Base-by-base conservation (phyloP, 805 yeast species). In the Saturnispora kantuleensis region DNA sequence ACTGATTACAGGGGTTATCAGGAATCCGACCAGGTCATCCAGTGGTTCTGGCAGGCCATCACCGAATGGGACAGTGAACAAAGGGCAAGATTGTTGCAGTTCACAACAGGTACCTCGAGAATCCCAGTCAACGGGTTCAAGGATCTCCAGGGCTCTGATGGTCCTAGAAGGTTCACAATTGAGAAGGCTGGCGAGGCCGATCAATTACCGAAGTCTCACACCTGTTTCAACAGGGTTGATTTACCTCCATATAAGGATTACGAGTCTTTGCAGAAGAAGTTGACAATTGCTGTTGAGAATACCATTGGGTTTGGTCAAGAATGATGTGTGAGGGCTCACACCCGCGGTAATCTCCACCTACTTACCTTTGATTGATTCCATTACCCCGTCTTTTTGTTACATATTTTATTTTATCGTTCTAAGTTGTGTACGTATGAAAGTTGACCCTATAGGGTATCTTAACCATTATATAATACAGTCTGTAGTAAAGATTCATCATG, bases 251-350 rank as follows among this genome's bases (percentile, higher is more conserved):
- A 93, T 65, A 74, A 73, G 47, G 89, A 84, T 59, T 85, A 76
- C 62, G 96, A 84, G 43, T 72, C 84, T 43, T 67, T 93, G 73
- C 86, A 79, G 59, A 93, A 87, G 66, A 93, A 93, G 65, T 74
- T 93, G 57, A 83, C 95, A 31, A 73, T 90, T 63, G 99, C 99
- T 29, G 97, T 93, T 34, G 99, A 93, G 65, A 97, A 93, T 68
- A 93, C 99, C 12, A 93, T 93, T 62, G 99, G 99, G 40, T 93
- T 93, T 62, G 98, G 98, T 48, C 97, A 93, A 69, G 98, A 93
- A 72, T 90, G 69, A 42, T 40, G 26, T 35, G 28, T 35, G 12
- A 18, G 26, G 18, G 29, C 26, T n/a, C 26, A 10, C 26, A 4
- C 11, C 5, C 10, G 10, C 18, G 32, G 21, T 32, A 17, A 31